Conservation (phyloP, 805 yeast species). For the Myxozyma sirexii region DNA sequence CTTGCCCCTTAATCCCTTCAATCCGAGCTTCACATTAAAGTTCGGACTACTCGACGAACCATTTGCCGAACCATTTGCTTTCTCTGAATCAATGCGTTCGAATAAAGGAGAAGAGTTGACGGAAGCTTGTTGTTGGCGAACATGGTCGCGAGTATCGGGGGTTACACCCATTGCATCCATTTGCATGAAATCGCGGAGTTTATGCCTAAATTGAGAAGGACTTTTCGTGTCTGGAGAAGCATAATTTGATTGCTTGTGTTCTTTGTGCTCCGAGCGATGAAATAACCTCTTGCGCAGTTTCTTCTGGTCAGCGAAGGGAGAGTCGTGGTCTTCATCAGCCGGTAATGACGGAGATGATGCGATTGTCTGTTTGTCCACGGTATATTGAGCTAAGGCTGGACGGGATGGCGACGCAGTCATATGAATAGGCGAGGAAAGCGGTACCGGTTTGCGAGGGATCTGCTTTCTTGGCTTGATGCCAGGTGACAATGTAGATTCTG, state of each 20-base stretch:
- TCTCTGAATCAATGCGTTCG: not conserved
- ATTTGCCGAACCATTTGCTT: not conserved
- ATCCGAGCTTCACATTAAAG: conserved; percentile 8
- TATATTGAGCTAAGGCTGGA: not conserved
- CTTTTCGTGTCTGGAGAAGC: not conserved
- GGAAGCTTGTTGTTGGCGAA: not conserved
- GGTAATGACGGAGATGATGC: not conserved
- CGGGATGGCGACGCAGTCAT: not conserved
- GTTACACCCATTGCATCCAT: conserved; percentile 29
- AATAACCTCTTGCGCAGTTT: not conserved
- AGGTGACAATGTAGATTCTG: not conserved
- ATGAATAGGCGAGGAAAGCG: not conserved
- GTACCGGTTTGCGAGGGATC: conserved; percentile 3
- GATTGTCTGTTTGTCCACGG: not conserved
- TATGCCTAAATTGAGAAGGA: conserved; percentile 1
- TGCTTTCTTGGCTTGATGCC: not conserved
- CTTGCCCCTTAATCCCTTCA: conserved; percentile 1
- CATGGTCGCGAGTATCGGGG: conserved; percentile 14
- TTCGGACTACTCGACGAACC: not conserved
- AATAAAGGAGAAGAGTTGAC: not conserved
- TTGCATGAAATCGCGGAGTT: conserved; percentile 24
- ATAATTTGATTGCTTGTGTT: not conserved
- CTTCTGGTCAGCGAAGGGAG: not conserved
- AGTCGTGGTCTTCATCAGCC: not conserved
- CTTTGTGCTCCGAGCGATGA: not conserved